These are phyloP conservation scores for Colletotrichum cereale DNA, from an alignment of 2,329 filamentous ascomycete genomes.

Conservation along the genomic window DNA sequence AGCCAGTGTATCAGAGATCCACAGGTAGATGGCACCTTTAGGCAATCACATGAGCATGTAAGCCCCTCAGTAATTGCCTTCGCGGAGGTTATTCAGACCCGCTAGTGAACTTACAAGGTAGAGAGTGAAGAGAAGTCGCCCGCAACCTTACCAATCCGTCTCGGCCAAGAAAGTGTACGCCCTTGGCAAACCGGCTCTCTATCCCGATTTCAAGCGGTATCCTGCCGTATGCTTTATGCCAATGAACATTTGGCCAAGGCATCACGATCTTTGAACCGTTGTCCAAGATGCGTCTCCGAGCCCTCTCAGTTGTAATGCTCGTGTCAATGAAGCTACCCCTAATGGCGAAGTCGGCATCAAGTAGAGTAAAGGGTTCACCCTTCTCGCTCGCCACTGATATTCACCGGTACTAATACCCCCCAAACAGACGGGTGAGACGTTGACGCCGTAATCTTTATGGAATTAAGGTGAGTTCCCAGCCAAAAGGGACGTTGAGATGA, in stretches of 20 bases:
- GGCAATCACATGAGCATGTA: conserved; percentile 54
- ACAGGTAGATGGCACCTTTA: conserved; percentile 56
- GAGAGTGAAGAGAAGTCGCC: conserved; percentile 57
- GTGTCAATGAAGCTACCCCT: conserved; percentile 79
- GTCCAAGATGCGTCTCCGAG: conserved; percentile 69
- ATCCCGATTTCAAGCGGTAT: conserved; percentile 54
- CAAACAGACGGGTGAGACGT: conserved; percentile 45
- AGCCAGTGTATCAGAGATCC: conserved; percentile 54
- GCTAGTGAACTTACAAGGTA: conserved; percentile 54
- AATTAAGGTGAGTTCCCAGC: conserved; percentile 43
- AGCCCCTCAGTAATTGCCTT: conserved; percentile 57
- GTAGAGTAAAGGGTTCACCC: conserved; percentile 64
- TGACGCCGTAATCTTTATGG: conserved; percentile 40
- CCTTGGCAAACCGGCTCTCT: conserved; percentile 54
- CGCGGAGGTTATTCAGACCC: conserved; percentile 55
- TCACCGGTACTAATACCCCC: conserved; percentile 45
- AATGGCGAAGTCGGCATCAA: conserved; percentile 66
- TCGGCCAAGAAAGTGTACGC: conserved; percentile 55
- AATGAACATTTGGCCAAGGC: conserved; percentile 65
- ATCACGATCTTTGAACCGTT: conserved; percentile 62
- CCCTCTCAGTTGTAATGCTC: conserved; percentile 69
- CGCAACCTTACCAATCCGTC: conserved; percentile 59
- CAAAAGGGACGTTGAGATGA: conserved; percentile 41
- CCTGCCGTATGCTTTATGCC: conserved; percentile 68
- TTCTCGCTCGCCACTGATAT: conserved; percentile 38